Base-by-base conservation (phyloP, 306 rosid genomes). In the Cajanus cajan region DNA sequence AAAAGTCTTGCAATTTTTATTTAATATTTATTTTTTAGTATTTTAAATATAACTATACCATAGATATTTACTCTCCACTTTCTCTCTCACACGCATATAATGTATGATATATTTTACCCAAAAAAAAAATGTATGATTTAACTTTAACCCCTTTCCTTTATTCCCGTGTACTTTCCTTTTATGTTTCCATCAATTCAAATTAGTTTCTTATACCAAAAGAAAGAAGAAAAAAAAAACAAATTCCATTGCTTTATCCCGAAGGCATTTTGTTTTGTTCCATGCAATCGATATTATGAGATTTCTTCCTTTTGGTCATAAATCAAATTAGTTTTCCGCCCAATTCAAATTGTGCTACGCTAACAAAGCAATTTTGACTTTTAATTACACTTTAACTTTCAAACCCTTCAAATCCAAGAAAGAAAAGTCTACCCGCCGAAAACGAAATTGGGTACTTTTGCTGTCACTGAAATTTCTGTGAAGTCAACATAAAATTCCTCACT, bases 251-350 rank as follows among this genome's bases (percentile, higher is more conserved):
- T 78, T 58, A 66, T 71, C 33, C 50, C 8, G 33, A 72, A 24
- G 76, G 65, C 31, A 55, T 43, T 4, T 10, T 24, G 12, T 7
- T 66, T 72, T 73, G 51, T 44, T 44, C 68, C 57, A 7, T 16
- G 48, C 66, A 5, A 47, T 54, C 57, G 2, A 6, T 43, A 25
- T 57, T 4, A 16, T 45, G 8, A 51, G 52, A 4, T 61, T 13
- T 61, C 68, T 18, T 47, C 72, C 43, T 44, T 36, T 72, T 13
- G 4, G 12, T 45, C 2, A 19, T 6, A 79, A 74, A 47, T 79
- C 84, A 61, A 84, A 84, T 57, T 6, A 47, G 28, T 52, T 73
- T 65, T 72, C 85, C 80, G 61, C 80, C 61, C 54, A 78, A 45
- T 65, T 47, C 51, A 24, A 16, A 54, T 24, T 1, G 15, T 9